Base-by-base conservation (phyloP, 305 asterid genomes). In the Solanum hybrid region DNA sequence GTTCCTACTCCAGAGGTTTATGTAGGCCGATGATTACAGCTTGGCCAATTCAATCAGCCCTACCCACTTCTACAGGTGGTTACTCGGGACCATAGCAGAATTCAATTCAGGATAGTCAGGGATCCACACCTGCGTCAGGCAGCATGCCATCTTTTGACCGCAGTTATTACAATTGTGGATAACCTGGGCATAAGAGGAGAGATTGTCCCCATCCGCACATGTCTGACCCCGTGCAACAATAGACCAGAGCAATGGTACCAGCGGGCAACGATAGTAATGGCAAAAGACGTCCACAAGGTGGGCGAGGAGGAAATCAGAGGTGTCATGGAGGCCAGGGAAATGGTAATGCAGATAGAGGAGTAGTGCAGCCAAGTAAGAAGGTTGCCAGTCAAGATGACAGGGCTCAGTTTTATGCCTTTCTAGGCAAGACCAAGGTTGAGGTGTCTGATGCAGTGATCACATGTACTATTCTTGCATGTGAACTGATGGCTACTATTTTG, bases 61-160 rank as follows among this genome's bases (percentile, higher is more conserved):
- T 13, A 2, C 60, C 20, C 20, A 0, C 20, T 46, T 46, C 7
- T 14, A 46, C 3, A 46, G 1, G 22, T 46, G 64, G 64, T 2
- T 14, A 46, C 64, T 12, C 1, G 7, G 3, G 64, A 46, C 22
- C 8, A 46, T 1, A 46, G 1, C 1, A 16, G 0, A 46, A 46
- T 46, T 46, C 1, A 7, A 14, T 46, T 16, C 1, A 46, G 22
- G 22, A 16, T 2, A 46, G 64, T 16, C 3, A 46, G 6, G 22
- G 22, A 46, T 46, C 7, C 3, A 1, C 64, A 46, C 22, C 22
- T 14, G 3, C 0, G 0, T 46, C 0, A 14, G 0, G 3, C 1
- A 46, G 3, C 22, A 14, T 46, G 3, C 1, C 22, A 16, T 46
- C 1, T 14, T 46, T 2, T 16, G 64, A 46, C 0, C 1, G 1